These are phyloP conservation scores for Aspergillus candidus DNA, from an alignment of 2,329 filamentous ascomycete species.

Conservation along the genomic window DNA sequence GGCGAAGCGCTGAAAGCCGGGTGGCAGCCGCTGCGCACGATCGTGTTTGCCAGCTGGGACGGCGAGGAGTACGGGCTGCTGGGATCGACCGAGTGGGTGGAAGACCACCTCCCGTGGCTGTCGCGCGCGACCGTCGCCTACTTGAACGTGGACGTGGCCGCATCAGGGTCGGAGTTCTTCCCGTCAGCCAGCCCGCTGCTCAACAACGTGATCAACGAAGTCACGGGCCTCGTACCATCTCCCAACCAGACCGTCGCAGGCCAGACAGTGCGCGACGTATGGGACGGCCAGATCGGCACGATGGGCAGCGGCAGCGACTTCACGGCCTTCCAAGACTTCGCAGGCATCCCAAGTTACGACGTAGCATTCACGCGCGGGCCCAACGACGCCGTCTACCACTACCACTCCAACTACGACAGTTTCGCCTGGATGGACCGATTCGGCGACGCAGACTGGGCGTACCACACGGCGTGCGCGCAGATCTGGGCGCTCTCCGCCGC, in stretches of 20 bases:
- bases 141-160: conserved; percentile 76
- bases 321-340: conserved; percentile 68
- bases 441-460: conserved; percentile 59
- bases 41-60: conserved; percentile 84
- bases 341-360: conserved; percentile 60
- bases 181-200: conserved; percentile 68
- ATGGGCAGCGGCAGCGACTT: conserved; percentile 71
- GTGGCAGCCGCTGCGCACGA: conserved; percentile 81
- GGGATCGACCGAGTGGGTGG: conserved; percentile 88
- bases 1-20: conserved; percentile 64
- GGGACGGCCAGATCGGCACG: conserved; percentile 56
- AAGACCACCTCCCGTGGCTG: conserved; percentile 81
- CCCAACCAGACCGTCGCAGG: conserved; percentile 68
- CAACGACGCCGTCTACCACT: conserved; percentile 58
- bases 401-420: conserved; percentile 78
- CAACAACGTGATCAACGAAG: conserved; percentile 64
- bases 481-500: conserved; percentile 58
- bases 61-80: conserved; percentile 80
- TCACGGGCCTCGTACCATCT: conserved; percentile 57
- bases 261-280: conserved; percentile 64
- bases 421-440: conserved; percentile 78
- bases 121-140: conserved; percentile 68
- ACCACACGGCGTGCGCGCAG: conserved; percentile 60
- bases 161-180: conserved; percentile 57
- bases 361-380: conserved; percentile 50